Percentiles rank a stretch among this genome's conserved stretches.
Conservation (phyloP, 768 basidiomycete species). For the Kwoniella sp. region DNA sequence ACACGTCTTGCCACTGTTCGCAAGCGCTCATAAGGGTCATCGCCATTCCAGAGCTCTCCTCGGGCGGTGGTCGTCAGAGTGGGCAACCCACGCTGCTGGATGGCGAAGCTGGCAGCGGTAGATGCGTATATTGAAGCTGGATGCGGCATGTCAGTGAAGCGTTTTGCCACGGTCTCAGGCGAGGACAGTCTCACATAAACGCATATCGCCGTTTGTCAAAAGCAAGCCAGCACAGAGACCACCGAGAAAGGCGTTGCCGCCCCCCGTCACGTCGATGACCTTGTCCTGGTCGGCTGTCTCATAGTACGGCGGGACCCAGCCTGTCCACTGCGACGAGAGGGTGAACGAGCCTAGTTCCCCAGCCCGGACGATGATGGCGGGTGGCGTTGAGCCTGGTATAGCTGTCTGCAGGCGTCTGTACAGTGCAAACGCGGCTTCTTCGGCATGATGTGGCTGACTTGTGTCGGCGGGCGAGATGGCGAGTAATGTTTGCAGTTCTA, state of each 20-base stretch:
- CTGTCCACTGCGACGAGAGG: constrained; percentile 24
- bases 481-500: constrained; percentile 36
- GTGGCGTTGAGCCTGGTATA: not conserved
- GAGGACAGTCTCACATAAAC: constrained; percentile 22
- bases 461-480: not conserved
- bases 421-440: constrained; percentile 7
- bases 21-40: constrained; percentile 27
- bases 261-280: constrained; percentile 40
- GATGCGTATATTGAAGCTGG: constrained; percentile 34
- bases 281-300: constrained; percentile 15
- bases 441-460: constrained; percentile 7
- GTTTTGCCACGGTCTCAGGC: too few species aligned
- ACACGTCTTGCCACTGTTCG: constrained; percentile 14
- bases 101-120: constrained; percentile 36
- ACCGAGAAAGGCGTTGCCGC: constrained; percentile 43
- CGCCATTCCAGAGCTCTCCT: constrained; percentile 32
- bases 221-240: constrained; percentile 37
- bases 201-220: constrained; percentile 21
- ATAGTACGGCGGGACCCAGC: constrained; percentile 40
- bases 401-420: not conserved
- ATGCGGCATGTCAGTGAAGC: too few species aligned
- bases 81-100: constrained; percentile 39
- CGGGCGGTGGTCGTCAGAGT: not conserved
- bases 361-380: constrained; percentile 29
- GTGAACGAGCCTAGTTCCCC: constrained; percentile 38